Evolutionary conservation across 345 rosid species (phyloP).

Genomic region (Eucalyptus viminalis): DNA sequence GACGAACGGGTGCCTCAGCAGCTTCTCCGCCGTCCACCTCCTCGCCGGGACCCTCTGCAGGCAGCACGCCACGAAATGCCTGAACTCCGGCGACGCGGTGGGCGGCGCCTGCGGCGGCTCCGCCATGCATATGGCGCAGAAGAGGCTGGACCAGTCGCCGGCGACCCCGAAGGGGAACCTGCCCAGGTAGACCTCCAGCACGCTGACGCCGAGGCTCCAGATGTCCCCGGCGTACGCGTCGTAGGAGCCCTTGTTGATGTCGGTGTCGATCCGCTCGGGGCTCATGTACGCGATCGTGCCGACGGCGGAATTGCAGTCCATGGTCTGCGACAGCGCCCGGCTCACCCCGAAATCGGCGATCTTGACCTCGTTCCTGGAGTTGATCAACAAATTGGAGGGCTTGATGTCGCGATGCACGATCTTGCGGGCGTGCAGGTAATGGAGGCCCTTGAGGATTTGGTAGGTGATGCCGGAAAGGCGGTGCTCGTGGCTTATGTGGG

Average conservation of each 20-base stretch:
- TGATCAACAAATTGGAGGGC: constrained; percentile 67
- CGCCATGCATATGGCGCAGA: constrained; percentile 80
- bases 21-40: constrained; percentile 48
- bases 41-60: constrained; percentile 72
- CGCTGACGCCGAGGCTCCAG: constrained; percentile 88
- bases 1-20: constrained; percentile 78
- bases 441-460: constrained; percentile 71
- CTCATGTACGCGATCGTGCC: constrained; percentile 96
- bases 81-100: constrained; percentile 50
- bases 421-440: constrained; percentile 60
- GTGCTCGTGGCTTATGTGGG: constrained; percentile 35
- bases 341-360: constrained; percentile 94
- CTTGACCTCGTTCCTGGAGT: constrained; percentile 52
- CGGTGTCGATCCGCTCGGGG: constrained; percentile 92
- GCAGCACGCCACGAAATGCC: constrained; percentile 60
- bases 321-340: constrained; percentile 61
- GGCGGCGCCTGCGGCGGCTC: constrained; percentile 82
- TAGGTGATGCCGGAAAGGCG: constrained; percentile 42
- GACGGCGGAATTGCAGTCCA: constrained; percentile 84
- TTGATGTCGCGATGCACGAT: constrained; percentile 88
- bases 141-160: constrained; percentile 88
- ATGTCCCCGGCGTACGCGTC: constrained; percentile 74
- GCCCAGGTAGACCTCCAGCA: constrained; percentile 75
- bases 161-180: constrained; percentile 69
- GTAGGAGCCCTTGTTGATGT: constrained; percentile 65